phyloP scores from a whole-genome alignment of 345 rosid genomes.

The Chamaenerion angustifolium region DNA sequence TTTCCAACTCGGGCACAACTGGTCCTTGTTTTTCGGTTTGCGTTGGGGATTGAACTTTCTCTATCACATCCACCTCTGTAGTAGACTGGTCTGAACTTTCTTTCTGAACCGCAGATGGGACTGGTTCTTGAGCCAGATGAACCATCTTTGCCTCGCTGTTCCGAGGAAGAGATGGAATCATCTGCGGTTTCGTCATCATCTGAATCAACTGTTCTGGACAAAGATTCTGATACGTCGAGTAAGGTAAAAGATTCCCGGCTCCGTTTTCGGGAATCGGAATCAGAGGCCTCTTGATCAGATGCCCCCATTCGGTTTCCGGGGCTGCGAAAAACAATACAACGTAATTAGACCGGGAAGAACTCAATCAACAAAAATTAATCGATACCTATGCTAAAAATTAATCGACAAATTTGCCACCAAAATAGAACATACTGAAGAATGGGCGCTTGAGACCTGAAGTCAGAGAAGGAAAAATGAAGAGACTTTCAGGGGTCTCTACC shows the following conservation, averaged over 20 bases:
- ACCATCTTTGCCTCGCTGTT: slow-evolving; percentile 21
- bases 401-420: background rate
- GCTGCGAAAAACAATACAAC: slow-evolving; percentile 19
- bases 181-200: slow-evolving; percentile 57
- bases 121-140: slow-evolving; percentile 26
- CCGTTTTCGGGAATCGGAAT: slow-evolving; percentile 41
- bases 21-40: slow-evolving; percentile 25
- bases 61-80: slow-evolving; percentile 24
- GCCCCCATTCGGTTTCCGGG: slow-evolving; percentile 76
- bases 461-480: slow-evolving; percentile 85
- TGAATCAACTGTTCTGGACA: slow-evolving; percentile 33
- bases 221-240: slow-evolving; percentile 24
- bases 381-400: too few species aligned
- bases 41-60: slow-evolving; percentile 15
- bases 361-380: background rate
- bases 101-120: slow-evolving; percentile 24
- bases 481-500: slow-evolving; percentile 95
- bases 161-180: slow-evolving; percentile 25
- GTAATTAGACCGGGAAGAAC: background rate
- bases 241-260: slow-evolving; percentile 34
- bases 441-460: slow-evolving; percentile 87
- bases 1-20: slow-evolving; percentile 18
- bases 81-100: slow-evolving; percentile 24
- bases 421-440: slow-evolving; percentile 38
- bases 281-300: slow-evolving; percentile 63